phyloP scores from a whole-genome alignment of 768 basidiomycete genomes.

The Lactarius hatsudake region DNA sequence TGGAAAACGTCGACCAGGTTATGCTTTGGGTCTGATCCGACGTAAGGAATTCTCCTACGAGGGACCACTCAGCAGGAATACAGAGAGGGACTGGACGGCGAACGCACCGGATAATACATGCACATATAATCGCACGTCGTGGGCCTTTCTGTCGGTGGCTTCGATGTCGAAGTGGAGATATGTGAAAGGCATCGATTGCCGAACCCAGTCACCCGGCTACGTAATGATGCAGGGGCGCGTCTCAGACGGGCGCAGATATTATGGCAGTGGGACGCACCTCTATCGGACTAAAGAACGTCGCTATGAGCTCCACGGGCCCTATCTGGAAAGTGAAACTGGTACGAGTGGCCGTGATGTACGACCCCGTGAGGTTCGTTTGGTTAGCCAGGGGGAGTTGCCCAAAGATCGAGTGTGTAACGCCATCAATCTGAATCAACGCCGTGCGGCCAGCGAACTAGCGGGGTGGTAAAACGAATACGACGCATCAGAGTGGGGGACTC shows the following conservation, averaged over 20 bases:
- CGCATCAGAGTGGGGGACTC: not conserved
- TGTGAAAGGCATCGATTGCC: conserved; percentile 36
- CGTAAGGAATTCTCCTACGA: not conserved
- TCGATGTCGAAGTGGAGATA: conserved; percentile 31
- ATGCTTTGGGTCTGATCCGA: not conserved
- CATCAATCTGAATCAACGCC: conserved; percentile 19
- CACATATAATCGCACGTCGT: conserved; percentile 34
- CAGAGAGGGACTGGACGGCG: not conserved
- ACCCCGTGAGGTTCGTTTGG: not conserved
- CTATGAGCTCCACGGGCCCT: conserved; percentile 3
- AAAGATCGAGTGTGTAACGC: conserved; percentile 10
- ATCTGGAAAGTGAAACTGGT: conserved; percentile 12
- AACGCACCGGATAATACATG: conserved; percentile 33
- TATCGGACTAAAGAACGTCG: conserved; percentile 24
- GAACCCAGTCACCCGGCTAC: conserved; percentile 19
- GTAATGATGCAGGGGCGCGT: not conserved
- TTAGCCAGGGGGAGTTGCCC: not conserved
- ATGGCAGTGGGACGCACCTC: conserved; percentile 11
- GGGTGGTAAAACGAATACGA: not conserved
- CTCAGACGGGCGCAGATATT: not conserved
- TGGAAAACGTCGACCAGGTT: conserved; percentile 6
- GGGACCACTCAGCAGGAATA: not conserved
- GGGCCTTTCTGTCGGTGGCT: conserved; percentile 31
- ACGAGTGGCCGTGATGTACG: conserved; percentile 15
- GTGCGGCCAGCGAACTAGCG: conserved; percentile 5